Percentiles rank a stretch among this genome's conserved stretches.
These are phyloP conservation scores for Chaetomium olivaceum DNA, from an alignment of 2,329 filamentous ascomycete species.

Conservation along the genomic window DNA sequence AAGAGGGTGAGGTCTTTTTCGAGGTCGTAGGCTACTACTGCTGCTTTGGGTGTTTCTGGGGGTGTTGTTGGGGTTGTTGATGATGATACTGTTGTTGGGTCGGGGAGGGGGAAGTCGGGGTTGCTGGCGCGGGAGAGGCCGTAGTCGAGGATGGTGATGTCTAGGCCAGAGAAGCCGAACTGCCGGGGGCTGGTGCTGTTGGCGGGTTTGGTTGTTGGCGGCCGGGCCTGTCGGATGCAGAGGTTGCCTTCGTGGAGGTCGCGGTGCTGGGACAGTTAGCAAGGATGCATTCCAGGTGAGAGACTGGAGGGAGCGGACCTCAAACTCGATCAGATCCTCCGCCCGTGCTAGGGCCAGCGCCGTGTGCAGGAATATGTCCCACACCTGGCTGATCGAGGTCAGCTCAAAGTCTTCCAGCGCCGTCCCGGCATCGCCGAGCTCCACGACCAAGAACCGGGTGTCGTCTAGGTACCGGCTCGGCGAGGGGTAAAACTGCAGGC, in stretches of 20 bases:
- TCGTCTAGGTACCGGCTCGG: conserved; percentile 60
- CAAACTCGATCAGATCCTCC: conserved; percentile 59
- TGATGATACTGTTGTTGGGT: background rate
- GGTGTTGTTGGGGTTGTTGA: background rate
- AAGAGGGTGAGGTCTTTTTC: conserved; percentile 62
- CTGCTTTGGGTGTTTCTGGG: too few relatives aligned
- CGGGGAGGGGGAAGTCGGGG: conserved; percentile 12
- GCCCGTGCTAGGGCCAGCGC: conserved; percentile 61
- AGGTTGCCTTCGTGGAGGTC: conserved; percentile 67
- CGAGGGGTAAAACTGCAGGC: conserved; percentile 62
- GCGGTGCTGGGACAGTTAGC: conserved; percentile 52
- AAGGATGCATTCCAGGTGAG: background rate
- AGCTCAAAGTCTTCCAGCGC: conserved; percentile 61
- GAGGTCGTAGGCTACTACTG: conserved; percentile 51
- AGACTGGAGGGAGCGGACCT: conserved; percentile 45
- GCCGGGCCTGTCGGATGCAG: conserved; percentile 53
- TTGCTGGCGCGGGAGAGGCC: conserved; percentile 61
- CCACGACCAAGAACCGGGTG: conserved; percentile 61
- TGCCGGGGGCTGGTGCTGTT: conserved; percentile 35
- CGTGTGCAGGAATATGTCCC: conserved; percentile 64
- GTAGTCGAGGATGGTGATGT: conserved; percentile 66
- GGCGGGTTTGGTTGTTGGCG: conserved; percentile 33
- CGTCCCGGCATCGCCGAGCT: conserved; percentile 62
- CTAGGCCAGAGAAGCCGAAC: conserved; percentile 61
- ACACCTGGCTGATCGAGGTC: conserved; percentile 52